Base-by-base conservation (phyloP, 1,284 basidiomycete species). In the Clitocybe nebularis region DNA sequence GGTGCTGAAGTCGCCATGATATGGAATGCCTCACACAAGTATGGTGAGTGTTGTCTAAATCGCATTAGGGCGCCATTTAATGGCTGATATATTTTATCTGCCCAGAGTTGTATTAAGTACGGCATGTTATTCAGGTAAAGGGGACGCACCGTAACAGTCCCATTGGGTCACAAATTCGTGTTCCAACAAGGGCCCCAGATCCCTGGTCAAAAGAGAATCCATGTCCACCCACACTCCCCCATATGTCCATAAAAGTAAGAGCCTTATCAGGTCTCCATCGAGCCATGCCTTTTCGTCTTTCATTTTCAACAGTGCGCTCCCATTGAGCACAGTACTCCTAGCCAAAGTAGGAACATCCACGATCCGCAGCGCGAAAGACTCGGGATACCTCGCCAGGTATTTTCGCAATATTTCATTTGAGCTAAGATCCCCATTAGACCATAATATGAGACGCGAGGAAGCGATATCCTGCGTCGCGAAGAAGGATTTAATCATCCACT, bases 161-260 rank as follows among this genome's bases (percentile, higher is more conserved):
- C 93, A 95, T 60, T 95, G 91, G 1, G 87, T 92, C 8, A 96
- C 88, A 61, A 93, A 97, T 62, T 97, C 93, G 56, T 89, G 86
- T 62, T 95, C 93, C 5, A 87, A 68, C 43, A 96, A 67, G 3
- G 91, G 89, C 3, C 82, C 71, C 16, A 96, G 67, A 63, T 91
- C 86, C 39, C 93, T 69, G 32, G 90, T 93, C 48, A 95, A 63
- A 44, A 97, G 72, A 52, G 86, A 86, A 64, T 96, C 93, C 90
- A 96, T 95, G 61, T 97, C 93, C 47, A 95, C 75, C 93, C 93
- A 97, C 23, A 93, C 76, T 2, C 93, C 93, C 4, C 93, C 93
- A 56, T 80, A 82, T 49, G 79, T 80, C 89, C 91, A 95, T n/a
- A 95, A 66, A 29, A 93, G 78, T 28, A 97, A 69, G 44, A 97